A percentile compares a stretch with the other conserved stretches of the same genome.
These are phyloP conservation scores for Gnomoniopsis sp. DNA, from an alignment of 2,329 filamentous ascomycete species.

Conservation along the genomic window DNA sequence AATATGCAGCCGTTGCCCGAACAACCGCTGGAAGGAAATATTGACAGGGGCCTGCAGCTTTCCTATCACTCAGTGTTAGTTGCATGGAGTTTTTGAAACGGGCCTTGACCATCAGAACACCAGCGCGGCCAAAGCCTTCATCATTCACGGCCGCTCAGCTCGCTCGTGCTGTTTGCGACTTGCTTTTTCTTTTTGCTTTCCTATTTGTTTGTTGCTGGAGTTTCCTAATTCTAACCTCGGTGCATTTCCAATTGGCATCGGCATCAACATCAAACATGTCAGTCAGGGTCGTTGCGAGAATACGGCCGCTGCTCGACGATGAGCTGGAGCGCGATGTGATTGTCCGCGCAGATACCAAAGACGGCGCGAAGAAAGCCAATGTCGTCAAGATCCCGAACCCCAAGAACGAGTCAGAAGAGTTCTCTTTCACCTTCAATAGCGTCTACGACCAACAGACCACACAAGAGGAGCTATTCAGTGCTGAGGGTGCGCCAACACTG, in stretches of 20 bases:
- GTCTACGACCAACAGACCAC: slow-evolving; percentile 80
- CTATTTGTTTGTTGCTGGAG: neutral
- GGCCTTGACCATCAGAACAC: neutral
- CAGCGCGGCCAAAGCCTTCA: neutral
- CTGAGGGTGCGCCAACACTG: slow-evolving; percentile 66
- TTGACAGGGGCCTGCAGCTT: neutral
- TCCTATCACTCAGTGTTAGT: neutral
- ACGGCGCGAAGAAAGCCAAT: slow-evolving; percentile 58
- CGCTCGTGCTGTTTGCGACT: neutral
- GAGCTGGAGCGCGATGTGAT: slow-evolving; percentile 88
- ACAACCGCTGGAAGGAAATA: slow-evolving; percentile 1
- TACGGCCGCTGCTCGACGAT: slow-evolving; percentile 81
- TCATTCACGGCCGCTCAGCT: neutral
- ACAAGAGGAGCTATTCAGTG: slow-evolving; percentile 84
- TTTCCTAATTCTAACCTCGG: neutral
- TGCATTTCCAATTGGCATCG: neutral
- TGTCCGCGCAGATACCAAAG: slow-evolving; percentile 63
- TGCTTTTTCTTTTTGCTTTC: neutral
- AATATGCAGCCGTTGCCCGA: neutral
- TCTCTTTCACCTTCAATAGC: slow-evolving; percentile 90
- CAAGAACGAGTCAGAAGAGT: slow-evolving; percentile 87
- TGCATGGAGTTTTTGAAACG: neutral
- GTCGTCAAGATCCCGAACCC: slow-evolving; percentile 89
- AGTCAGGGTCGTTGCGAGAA: slow-evolving; percentile 84
- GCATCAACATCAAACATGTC: slow-evolving; percentile 42